Percentiles rank a stretch among this genome's conserved stretches.
These are phyloP conservation scores for Pelargonium cotyledonis DNA, from an alignment of 441 rosid species.

Conservation along the genomic window DNA sequence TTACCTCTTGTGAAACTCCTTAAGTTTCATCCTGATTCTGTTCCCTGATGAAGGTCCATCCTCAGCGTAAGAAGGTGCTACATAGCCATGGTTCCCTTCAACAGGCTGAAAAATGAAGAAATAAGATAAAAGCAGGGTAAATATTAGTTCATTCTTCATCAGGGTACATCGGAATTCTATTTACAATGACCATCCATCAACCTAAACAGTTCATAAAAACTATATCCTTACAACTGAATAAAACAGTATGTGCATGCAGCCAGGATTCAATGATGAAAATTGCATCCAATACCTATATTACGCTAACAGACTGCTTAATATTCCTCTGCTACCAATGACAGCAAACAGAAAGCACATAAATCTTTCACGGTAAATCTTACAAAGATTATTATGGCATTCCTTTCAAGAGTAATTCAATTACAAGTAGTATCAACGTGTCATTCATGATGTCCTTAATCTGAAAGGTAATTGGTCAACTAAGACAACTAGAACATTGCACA, in stretches of 20 bases:
- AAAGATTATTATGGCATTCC: background rate
- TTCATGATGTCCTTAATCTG: background rate
- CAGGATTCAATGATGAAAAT: too few species aligned
- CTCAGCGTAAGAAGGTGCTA: slow-evolving; percentile 43
- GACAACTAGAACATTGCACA: background rate
- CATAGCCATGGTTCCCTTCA: slow-evolving; percentile 53
- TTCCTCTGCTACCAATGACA: too few species aligned
- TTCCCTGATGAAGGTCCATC: slow-evolving; percentile 43
- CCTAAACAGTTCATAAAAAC: background rate
- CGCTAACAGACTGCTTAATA: too few species aligned
- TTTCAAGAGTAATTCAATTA: background rate
- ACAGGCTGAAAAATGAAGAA: slow-evolving; percentile 34
- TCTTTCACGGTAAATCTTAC: background rate
- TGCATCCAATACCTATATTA: too few species aligned
- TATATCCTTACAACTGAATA: too few species aligned
- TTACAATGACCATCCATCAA: background rate
- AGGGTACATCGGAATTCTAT: background rate
- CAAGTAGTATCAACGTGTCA: background rate
- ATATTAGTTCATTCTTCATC: background rate
- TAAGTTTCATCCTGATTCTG: slow-evolving; percentile 72
- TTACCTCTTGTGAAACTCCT: slow-evolving; percentile 79
- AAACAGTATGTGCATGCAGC: too few species aligned
- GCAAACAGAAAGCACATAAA: background rate
- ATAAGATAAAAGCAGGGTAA: background rate
- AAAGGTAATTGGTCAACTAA: background rate